Evolutionary conservation across 1,139 yeast species (phyloP).

Genomic region (Sugiyamaella neomexicana): DNA sequence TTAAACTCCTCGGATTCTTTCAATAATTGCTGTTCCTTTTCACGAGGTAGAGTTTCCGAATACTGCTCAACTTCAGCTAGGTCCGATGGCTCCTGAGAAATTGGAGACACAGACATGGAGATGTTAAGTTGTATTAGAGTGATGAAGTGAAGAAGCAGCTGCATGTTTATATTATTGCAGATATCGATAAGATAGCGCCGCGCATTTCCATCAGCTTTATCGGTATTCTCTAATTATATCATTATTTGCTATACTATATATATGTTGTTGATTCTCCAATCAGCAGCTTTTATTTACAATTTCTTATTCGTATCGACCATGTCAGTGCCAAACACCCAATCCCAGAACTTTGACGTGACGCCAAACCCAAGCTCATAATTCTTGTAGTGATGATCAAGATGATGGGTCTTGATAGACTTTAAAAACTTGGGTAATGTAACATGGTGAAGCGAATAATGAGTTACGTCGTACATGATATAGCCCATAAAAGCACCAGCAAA

Average conservation of each 20-base stretch:
- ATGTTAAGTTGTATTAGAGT: not conserved
- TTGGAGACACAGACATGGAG: not conserved
- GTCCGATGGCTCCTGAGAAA: not conserved
- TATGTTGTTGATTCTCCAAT: not conserved
- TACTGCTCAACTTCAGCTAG: not conserved
- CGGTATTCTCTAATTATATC: too few species aligned
- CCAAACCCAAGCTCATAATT: constrained; percentile 96
- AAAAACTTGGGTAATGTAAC: constrained; percentile 70
- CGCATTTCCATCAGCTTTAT: not conserved
- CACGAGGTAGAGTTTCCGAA: constrained; percentile 21
- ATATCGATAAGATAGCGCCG: constrained; percentile 1
- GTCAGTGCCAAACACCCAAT: constrained; percentile 77
- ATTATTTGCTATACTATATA: not conserved
- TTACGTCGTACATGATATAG: constrained; percentile 83
- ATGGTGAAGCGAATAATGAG: constrained; percentile 90
- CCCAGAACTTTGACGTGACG: constrained; percentile 94
- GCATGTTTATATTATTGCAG: not conserved
- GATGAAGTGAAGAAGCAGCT: not conserved
- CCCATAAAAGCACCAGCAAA: constrained; percentile 97
- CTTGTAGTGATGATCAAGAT: constrained; percentile 95
- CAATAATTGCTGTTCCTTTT: constrained; percentile 30
- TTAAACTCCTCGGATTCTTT: constrained; percentile 55
- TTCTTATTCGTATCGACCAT: constrained; percentile 38
- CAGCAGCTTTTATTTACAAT: constrained; percentile 4
- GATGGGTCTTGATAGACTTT: constrained; percentile 81